Base-by-base conservation (phyloP, 108 stramenopile species). In the Cyclotella baltica region DNA sequence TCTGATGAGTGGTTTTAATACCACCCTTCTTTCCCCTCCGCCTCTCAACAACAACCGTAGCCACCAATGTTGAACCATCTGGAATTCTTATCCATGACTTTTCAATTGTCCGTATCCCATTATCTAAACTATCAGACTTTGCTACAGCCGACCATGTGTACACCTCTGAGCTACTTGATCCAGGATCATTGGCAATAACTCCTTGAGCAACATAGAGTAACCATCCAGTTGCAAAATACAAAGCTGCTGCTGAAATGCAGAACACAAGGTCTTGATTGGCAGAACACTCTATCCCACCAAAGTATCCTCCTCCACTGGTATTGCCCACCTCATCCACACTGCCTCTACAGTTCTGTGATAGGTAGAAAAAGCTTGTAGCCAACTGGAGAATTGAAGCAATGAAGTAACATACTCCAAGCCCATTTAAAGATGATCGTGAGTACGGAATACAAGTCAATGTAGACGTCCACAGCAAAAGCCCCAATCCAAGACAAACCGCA, bases 181-280 rank as follows among this genome's bases (percentile, higher is more conserved):
- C 69, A 28, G 69, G 77, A 33, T 40, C 46, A 38, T 20, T 19
- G 18, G 25, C 38, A 29, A 57, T 71, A 19, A 38, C 37, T 65
- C 51, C 61, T 70, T 66, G 53, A 5, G 70, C 47, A 16, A 70
- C 27, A 33, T 71, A 47, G 11, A 78, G 53, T 47, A 78, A 36
- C 62, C 62, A 64, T 3, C 77, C 77, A 65, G 70, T 71, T 5
- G 70, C 70, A 52, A 78, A 57, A 29, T 78, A 71, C 63, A 78
- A 53, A n/a, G 59, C 33, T 13, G 63, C 63, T 48, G 77, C 69
- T 56, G 77, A 61, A 31, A 78, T 57, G 50, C 77, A 78, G 18
- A 78, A 78, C 22, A 78, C 70, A 15, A 78, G 52, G 43, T 78
- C 77, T 56, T 78, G 77, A 56, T 65, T 78, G 0, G 77, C 59